Conservation (phyloP, 2,329 filamentous ascomycete species). For the Fusarium pseudonygamai region DNA sequence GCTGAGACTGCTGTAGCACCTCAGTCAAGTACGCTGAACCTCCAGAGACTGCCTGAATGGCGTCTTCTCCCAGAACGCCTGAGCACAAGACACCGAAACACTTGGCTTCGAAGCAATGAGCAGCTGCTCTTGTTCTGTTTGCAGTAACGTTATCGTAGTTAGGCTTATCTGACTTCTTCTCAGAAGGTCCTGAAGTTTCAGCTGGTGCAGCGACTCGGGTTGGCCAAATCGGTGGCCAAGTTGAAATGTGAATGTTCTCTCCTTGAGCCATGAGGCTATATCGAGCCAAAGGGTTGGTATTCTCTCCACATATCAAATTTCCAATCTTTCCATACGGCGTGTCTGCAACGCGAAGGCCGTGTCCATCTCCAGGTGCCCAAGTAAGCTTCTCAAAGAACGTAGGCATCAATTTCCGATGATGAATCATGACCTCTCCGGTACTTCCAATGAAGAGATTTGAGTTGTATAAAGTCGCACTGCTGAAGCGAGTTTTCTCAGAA, state of each 20-base stretch:
- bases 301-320: constrained; percentile 64
- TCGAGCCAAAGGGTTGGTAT: constrained; percentile 64
- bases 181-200: rapidly evolving
- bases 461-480: constrained; percentile 60
- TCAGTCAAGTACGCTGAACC: constrained; percentile 44
- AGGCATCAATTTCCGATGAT: constrained; percentile 64
- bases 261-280: constrained; percentile 63
- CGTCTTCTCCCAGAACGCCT: constrained; percentile 52
- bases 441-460: constrained; percentile 58
- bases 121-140: constrained; percentile 61
- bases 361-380: constrained; percentile 62
- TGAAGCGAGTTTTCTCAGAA: constrained; percentile 56
- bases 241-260: constrained; percentile 64
- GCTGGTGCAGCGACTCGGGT: constrained; percentile 44
- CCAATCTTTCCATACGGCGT: constrained; percentile 59
- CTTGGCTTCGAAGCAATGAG: constrained; percentile 68
- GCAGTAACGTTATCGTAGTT: constrained; percentile 65
- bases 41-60: constrained; percentile 47
- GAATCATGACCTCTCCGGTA: constrained; percentile 56
- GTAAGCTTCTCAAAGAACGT: constrained; percentile 67
- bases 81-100: constrained; percentile 63
- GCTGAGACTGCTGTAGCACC: constrained; percentile 50
- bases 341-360: constrained; percentile 58
- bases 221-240: constrained; percentile 66
- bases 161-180: not conserved